Base-by-base conservation (phyloP, 1,284 basidiomycete genomes). In the Pascua sp. region DNA sequence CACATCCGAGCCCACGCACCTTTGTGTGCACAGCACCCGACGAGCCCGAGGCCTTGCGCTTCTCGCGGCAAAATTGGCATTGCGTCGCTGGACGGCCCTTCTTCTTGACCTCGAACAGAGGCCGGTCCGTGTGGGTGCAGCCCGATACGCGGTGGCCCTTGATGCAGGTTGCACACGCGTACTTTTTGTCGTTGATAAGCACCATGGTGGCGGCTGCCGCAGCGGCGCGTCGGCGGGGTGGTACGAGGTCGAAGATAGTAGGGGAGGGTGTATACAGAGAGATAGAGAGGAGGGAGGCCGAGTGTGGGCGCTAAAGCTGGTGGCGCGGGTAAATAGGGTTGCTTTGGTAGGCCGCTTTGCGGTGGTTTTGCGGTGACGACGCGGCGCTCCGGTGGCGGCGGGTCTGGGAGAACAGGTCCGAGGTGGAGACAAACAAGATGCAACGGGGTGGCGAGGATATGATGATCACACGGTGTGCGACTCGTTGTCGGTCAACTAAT, bases 101-200 rank as follows among this genome's bases (percentile, higher is more conserved):
- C 76, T 87, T 87, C 81, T 89, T 87, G 67, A 91, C 85, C 77
- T 89, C 87, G 71, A 85, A 89, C 52, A 89, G 79, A 32, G 88
- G 85, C 43, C 88, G 82, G 68, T 88, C 86, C 59, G 83, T 85
- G 72, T 89, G 88, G 57, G 85, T 84, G 75, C 88, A 90, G 47
- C 83, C 81, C 10, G 87, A 87, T 12, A 87, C 88, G 42, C 88
- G 85, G 77, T 90, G 88, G 11, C 88, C 88, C 75, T 89, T 89
- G 77, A 90, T 89, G 77, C 88, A 90, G 45, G 87, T 86, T 75
- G 87, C 86, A 70, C 87, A 89, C 62, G 63, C 63, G 45, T 67
- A 77, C 61, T 90, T 90, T 80, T 87, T 89, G 73, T 84, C 84
- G 77, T 84, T 85, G 72, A 90, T 82, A 70, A 86, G 80, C 67